phyloP scores from a whole-genome alignment of 768 basidiomycete species.

The Suillus cothurnatus region DNA sequence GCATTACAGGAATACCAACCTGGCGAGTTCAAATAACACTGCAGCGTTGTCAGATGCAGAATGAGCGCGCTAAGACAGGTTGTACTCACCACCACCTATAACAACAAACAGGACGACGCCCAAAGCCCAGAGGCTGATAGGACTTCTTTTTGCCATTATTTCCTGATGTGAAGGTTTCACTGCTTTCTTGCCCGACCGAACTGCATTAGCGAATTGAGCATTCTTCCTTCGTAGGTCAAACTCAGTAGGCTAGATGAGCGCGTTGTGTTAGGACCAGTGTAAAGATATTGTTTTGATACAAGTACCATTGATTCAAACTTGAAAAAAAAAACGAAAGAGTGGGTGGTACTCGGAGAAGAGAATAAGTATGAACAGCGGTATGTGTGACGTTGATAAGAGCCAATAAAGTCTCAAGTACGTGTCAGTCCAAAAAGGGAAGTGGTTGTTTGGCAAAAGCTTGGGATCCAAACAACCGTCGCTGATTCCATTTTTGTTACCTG shows the following conservation, averaged over 20 bases:
- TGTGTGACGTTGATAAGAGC: conserved; percentile 8
- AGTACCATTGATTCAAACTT: conserved; percentile 31
- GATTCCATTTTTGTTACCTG: no score
- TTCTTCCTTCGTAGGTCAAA: conserved; percentile 84
- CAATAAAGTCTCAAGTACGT: conserved; percentile 17
- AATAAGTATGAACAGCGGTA: conserved; percentile 3
- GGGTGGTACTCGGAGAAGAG: conserved; percentile 20
- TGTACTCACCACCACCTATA: conserved; percentile 70
- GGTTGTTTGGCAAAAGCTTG: conserved; percentile 29
- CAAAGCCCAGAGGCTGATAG: conserved; percentile 74
- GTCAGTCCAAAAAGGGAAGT: conserved; percentile 12
- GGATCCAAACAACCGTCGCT: conserved; percentile 31
- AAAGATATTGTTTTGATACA: conserved; percentile 4
- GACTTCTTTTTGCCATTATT: conserved; percentile 67
- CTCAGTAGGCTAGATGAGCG: conserved; percentile 62
- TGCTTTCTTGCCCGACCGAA: conserved; percentile 75
- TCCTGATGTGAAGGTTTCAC: conserved; percentile 74
- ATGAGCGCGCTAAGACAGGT: neutral
- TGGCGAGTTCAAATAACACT: conserved; percentile 77
- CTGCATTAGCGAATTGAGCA: conserved; percentile 75
- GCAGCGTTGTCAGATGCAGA: conserved; percentile 10
- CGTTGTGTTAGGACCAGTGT: neutral
- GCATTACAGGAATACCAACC: conserved; percentile 64
- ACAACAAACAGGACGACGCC: conserved; percentile 77
- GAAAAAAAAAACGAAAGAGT: conserved; percentile 27